phyloP scores from a whole-genome alignment of 2,329 filamentous ascomycete genomes.

The Botrytis hyacinthi region DNA sequence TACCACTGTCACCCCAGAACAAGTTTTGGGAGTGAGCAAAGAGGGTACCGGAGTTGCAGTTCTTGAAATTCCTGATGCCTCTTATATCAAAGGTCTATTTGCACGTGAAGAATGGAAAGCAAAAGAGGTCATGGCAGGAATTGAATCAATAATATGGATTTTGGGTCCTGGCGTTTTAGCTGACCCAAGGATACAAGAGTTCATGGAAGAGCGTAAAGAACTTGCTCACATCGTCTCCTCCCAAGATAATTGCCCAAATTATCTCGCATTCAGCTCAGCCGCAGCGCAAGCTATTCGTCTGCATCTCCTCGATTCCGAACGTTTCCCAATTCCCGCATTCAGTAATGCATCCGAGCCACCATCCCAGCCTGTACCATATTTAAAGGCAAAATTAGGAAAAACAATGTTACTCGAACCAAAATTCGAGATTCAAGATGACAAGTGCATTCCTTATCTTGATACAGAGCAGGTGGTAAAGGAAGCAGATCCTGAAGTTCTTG shows the following conservation, averaged over 20 bases:
- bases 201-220: slow-evolving; percentile 61
- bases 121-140: slow-evolving; percentile 60
- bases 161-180: slow-evolving; percentile 66
- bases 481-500: slow-evolving; percentile 46
- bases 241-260: slow-evolving; percentile 71
- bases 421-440: slow-evolving; percentile 43
- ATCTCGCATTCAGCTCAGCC: slow-evolving; percentile 66
- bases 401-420: slow-evolving; percentile 34
- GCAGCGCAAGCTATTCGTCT: slow-evolving; percentile 67
- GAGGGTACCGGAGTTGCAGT: slow-evolving; percentile 74
- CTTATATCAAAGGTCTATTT: slow-evolving; percentile 70
- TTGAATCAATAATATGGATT: slow-evolving; percentile 77
- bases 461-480: slow-evolving; percentile 45
- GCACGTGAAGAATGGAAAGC: slow-evolving; percentile 70
- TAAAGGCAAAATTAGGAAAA: slow-evolving; percentile 31
- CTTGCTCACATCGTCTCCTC: slow-evolving; percentile 78
- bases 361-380: slow-evolving; percentile 23
- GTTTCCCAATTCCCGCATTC: slow-evolving; percentile 70
- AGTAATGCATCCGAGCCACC: slow-evolving; percentile 43
- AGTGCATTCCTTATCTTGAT: slow-evolving; percentile 50
- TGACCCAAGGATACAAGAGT: slow-evolving; percentile 62
- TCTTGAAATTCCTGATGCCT: slow-evolving; percentile 69
- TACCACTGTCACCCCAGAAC: slow-evolving; percentile 72
- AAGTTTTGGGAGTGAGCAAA: slow-evolving; percentile 71
- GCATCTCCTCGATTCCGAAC: slow-evolving; percentile 67